Base-by-base conservation (phyloP, 1,284 basidiomycete species). In the Thelephora terrestris region DNA sequence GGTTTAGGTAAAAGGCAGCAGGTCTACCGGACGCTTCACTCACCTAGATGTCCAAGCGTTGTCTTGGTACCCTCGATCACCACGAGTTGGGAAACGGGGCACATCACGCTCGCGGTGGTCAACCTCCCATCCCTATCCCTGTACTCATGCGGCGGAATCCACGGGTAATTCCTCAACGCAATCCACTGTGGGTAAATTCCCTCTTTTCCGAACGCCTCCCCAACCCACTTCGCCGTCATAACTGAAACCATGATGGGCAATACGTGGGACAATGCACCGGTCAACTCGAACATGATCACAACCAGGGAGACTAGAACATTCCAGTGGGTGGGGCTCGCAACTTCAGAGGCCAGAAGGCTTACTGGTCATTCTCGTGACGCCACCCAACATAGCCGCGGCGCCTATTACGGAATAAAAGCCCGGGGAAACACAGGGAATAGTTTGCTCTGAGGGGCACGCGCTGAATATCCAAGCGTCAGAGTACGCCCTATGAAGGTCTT, bases 391-490 rank as follows among this genome's bases (percentile, higher is more conserved):
- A 1, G 85, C 83, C 25, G 87, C 81, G 17, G 87, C 86, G 1
- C 88, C 88, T 34, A 91, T 80, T 20, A 90, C 83, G 14, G 87
- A 83, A 58, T 91, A 91, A 56, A 90, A 87, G 27, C 85, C 84
- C 2, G 87, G 86, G 4, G 79, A 85, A 42, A 91, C 78, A 57
- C 85, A 88, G 43, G 72, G 69, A 20, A 78, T 71, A 14, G 78
- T 75, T 0, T 77, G 76, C 57, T 85, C 83, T 0, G 82, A 79
- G 9, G 81, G 80, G 59, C 83, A 86, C 0, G 79, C 73, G 10
- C 75, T 64, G 60, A 86, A 85, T 29, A 84, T 69, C 79, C 79
- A 83, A 2, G 80, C 75, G 5, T 62, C 69, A 7, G 82, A 78
- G 56, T 80, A 75, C 14, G 76, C 67, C 32, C 75, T 73, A 51